phyloP scores from a whole-genome alignment of 1,284 basidiomycete genomes.

The Inonotus hispidus region DNA sequence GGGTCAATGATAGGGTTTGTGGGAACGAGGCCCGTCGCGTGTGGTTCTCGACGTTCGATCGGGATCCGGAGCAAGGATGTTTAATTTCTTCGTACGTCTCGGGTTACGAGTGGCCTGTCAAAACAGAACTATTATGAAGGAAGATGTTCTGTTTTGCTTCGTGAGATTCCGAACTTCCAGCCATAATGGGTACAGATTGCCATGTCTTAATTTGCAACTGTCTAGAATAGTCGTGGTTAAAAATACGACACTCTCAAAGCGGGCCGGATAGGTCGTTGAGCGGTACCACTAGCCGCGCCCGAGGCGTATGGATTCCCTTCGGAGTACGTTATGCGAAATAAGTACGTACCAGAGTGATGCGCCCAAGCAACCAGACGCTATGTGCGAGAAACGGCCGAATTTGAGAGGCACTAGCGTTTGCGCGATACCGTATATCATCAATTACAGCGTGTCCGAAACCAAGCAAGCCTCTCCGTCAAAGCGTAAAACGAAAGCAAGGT shows the following conservation, averaged over 20 bases:
- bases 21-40: too few species aligned
- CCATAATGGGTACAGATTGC: background rate
- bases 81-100: too few species aligned
- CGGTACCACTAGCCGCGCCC: background rate
- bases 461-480: background rate
- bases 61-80: too few species aligned
- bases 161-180: background rate
- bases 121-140: too few species aligned
- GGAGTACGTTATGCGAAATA: background rate
- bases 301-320: background rate
- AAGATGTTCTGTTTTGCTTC: background rate
- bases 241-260: background rate
- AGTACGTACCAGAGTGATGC: background rate
- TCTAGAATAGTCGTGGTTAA: background rate
- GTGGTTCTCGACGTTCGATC: too few species aligned
- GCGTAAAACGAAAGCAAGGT: background rate
- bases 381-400: background rate
- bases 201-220: background rate
- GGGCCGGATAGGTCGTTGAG: background rate
- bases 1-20: too few species aligned
- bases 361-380: background rate
- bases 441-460: background rate
- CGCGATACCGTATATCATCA: too few species aligned
- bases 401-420: background rate
- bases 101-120: too few species aligned